Evolutionary conservation across 1,284 basidiomycete genomes (phyloP), one percentile per base, ranked within the genome.

Genomic region (Cutaneotrichosporon mucoides): DNA sequence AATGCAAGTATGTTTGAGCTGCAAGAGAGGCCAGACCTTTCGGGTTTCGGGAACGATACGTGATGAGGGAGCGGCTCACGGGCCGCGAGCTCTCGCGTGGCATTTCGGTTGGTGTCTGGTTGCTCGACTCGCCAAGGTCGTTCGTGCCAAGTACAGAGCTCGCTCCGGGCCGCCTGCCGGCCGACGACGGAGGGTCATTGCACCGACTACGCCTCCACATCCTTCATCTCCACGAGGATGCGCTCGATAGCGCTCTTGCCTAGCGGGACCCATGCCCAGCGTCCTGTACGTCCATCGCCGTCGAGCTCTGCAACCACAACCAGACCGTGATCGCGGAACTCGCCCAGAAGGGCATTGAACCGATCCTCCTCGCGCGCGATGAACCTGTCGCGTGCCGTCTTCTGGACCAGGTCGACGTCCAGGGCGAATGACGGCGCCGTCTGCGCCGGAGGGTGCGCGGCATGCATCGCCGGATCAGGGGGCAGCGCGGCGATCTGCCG

Each of bases 321-420:
- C 67, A 96, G 74, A 2, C 85, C 85, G 69, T 97, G 93, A 75
- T 97, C 93, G 68, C 84, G 84, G 75, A 93, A 96, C 77, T 97
- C 93, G 33, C 86, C 86, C 53, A 96, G 79, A 37, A 93, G 79
- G 7, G 90, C 85, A 37, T 88, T 83, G 71, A 94, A 81, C 45
- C 91, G 84, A 12, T 88, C 89, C 67, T 93, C 90, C 72, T 86
- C 92, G 49, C 88, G 87, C 6, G 92, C 92, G 54, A 95, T 84
- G 69, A 96, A 93, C 47, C 88, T 83, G 56, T 90, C 88, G 51
- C 68, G 69, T 3, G 74, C 74, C 16, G 73, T 48, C 46, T 66
- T 62, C 55, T 75, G 73, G 13, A 80, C 55, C 34, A 76, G 66
- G 53, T 76, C 72, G 38, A 73, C 71, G 51, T 79, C 77, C 4